Percentiles rank a stretch among this genome's conserved stretches.
Evolutionary conservation across 371 early-diverging fungal species (phyloP).

Genomic region (Haplosporangium sp.): DNA sequence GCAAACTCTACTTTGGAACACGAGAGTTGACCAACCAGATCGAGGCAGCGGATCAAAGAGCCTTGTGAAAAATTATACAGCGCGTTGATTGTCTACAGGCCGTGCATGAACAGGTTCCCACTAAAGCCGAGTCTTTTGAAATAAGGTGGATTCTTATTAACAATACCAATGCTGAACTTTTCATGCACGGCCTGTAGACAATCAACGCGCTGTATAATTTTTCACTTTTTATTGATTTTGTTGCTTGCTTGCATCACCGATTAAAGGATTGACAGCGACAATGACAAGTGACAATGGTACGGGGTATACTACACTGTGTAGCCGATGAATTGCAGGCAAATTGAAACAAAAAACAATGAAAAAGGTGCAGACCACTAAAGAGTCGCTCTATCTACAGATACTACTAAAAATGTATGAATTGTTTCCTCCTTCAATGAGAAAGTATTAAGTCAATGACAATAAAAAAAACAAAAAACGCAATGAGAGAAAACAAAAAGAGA

Average conservation of each 20-base stretch:
- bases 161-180: too few relatives aligned
- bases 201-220: too few relatives aligned
- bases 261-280: conserved; percentile 2
- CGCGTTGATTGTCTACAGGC: too few relatives aligned
- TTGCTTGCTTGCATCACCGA: conserved; percentile 1
- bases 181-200: too few relatives aligned
- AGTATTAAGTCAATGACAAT: conserved; percentile 4
- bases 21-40: background rate
- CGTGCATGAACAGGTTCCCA: too few relatives aligned
- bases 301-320: conserved; percentile 10
- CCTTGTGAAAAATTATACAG: background rate
- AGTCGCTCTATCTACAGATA: conserved; percentile 15
- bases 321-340: background rate
- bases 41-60: background rate
- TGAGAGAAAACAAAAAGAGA: background rate
- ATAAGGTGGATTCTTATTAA: too few relatives aligned
- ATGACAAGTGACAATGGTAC: background rate
- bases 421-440: background rate
- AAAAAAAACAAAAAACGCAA: background rate
- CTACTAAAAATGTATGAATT: background rate
- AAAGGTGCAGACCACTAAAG: background rate
- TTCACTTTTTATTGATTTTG: conserved; percentile 2
- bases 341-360: conserved; percentile 2
- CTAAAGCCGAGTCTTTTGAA: too few relatives aligned
- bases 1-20: background rate